A percentile compares a stretch with the other conserved stretches of the same genome.
phyloP scores from a whole-genome alignment of 2,329 filamentous ascomycete genomes.

The Aschersonia sp. region DNA sequence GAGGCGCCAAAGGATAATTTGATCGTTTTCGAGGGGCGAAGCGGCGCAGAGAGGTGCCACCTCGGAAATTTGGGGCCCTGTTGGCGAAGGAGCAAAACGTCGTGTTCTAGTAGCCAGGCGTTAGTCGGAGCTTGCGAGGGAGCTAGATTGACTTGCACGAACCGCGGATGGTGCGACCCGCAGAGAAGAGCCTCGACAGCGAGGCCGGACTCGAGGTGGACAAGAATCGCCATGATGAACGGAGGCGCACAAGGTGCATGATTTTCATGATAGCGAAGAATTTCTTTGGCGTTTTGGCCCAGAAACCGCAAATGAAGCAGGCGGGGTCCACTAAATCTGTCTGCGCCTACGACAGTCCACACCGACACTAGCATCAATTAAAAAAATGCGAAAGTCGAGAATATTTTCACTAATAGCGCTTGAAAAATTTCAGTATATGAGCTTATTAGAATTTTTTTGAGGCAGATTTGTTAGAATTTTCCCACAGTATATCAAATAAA shows the following conservation, averaged over 20 bases:
- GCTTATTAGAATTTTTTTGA: too few relatives aligned
- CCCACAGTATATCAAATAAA: too few relatives aligned
- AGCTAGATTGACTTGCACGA: not conserved
- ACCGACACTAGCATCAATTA: too few relatives aligned
- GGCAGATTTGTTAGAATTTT: too few relatives aligned
- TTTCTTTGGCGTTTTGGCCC: too few relatives aligned
- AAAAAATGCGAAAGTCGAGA: too few relatives aligned
- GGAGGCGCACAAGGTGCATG: not conserved
- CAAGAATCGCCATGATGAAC: not conserved
- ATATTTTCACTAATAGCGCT: too few relatives aligned
- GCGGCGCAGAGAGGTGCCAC: slow-evolving; percentile 23
- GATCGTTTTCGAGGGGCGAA: slow-evolving; percentile 16
- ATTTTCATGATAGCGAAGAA: not conserved
- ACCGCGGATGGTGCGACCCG: slow-evolving; percentile 14
- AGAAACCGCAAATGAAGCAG: too few relatives aligned
- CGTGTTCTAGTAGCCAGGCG: slow-evolving; percentile 16
- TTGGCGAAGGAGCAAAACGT: slow-evolving; percentile 25
- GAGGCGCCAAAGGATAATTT: slow-evolving; percentile 28
- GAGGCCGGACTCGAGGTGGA: not conserved
- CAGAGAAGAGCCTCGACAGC: slow-evolving; percentile 9
- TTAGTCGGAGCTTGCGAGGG: not conserved
- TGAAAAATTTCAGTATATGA: too few relatives aligned
- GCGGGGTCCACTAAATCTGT: too few relatives aligned
- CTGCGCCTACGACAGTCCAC: too few relatives aligned
- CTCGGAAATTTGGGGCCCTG: slow-evolving; percentile 18